A percentile compares a stretch with the other conserved stretches of the same genome.
Conservation (phyloP, 2,329 filamentous ascomycete species). For the Pezicula radicicola region DNA sequence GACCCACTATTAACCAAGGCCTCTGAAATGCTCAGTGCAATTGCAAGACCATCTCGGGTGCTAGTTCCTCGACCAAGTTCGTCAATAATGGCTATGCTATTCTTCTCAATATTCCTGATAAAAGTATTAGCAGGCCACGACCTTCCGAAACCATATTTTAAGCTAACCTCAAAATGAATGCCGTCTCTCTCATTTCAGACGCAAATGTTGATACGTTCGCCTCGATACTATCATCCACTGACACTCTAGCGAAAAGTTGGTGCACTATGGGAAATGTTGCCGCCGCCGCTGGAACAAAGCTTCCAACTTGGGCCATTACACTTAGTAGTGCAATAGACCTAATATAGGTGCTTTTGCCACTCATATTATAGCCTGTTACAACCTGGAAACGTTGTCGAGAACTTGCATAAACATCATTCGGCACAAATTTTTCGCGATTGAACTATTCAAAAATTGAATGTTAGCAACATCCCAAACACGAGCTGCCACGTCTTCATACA, state of each 20-base stretch:
- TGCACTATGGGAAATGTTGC: slow-evolving; percentile 78
- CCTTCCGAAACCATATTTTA: neutral
- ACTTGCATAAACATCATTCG: slow-evolving; percentile 87
- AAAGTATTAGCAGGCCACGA: neutral
- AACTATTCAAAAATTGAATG: slow-evolving; percentile 36
- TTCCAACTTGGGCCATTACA: slow-evolving; percentile 92
- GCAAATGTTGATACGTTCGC: slow-evolving; percentile 92
- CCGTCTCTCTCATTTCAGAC: slow-evolving; percentile 92
- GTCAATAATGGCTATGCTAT: slow-evolving; percentile 81
- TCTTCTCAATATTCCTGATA: slow-evolving; percentile 66
- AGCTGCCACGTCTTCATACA: slow-evolving; percentile 32
- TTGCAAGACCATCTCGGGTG: slow-evolving; percentile 81
- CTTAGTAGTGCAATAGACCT: slow-evolving; percentile 78
- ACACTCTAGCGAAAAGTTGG: slow-evolving; percentile 84
- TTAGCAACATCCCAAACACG: neutral
- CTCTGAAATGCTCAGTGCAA: slow-evolving; percentile 88
- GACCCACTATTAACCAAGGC: slow-evolving; percentile 76
- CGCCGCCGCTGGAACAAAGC: slow-evolving; percentile 83
- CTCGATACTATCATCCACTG: slow-evolving; percentile 83
- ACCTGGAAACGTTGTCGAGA: slow-evolving; percentile 83
- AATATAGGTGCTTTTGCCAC: slow-evolving; percentile 95
- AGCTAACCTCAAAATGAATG: slow-evolving; percentile 72
- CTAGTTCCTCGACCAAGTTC: slow-evolving; percentile 91
- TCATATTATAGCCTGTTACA: slow-evolving; percentile 97
- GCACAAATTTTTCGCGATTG: slow-evolving; percentile 67